Evolutionary conservation across 306 rosid genomes (phyloP), one percentile per base, ranked within the genome.

Genomic region (Malus fusca): DNA sequence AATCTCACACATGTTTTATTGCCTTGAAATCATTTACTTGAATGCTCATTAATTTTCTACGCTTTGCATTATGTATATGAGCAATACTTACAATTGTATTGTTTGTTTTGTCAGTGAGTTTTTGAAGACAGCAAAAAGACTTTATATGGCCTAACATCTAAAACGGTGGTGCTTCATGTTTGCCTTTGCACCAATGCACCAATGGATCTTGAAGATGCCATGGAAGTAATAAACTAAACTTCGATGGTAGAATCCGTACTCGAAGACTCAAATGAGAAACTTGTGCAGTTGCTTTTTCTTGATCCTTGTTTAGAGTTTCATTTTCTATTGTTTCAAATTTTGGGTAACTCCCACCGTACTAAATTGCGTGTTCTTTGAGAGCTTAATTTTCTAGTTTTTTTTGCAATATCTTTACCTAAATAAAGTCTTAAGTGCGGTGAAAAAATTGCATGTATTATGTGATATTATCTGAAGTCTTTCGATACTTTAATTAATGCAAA

Each of bases 91-190:
- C 59, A 31, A 64, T 68, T 83, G 25, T 78, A 26, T 69, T 76
- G 70, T 51, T 78, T 65, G 68, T 66, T 76, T 68, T 82, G 76
- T 75, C 90, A 83, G 88, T 66, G 83, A 81, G 77, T 88, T 88
- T 83, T 82, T 84, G 87, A 89, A 80, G 97, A 84, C 88, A 58
- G 92, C 85, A 15, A 77, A 82, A 75, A 81, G 88, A 83, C 88
- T 74, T 28, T 74, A 74, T 63, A 74, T 74, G 70, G 22, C 12
- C 4, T 73, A 35, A 60, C 13, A 12, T 8, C 21, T 6, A 25
- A 4, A 6, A 43, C 61, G 21, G 14, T 35, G 35, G 44, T 74
- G 77, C 70, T 19, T 74, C 37, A 61, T 61, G 66, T 15, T 59
- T 58, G 55, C 23, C 67, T 58, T 56, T 14, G 19, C 8, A 51